These are phyloP conservation scores for Abortiporus biennis DNA, from an alignment of 1,284 basidiomycete genomes.

Conservation along the genomic window DNA sequence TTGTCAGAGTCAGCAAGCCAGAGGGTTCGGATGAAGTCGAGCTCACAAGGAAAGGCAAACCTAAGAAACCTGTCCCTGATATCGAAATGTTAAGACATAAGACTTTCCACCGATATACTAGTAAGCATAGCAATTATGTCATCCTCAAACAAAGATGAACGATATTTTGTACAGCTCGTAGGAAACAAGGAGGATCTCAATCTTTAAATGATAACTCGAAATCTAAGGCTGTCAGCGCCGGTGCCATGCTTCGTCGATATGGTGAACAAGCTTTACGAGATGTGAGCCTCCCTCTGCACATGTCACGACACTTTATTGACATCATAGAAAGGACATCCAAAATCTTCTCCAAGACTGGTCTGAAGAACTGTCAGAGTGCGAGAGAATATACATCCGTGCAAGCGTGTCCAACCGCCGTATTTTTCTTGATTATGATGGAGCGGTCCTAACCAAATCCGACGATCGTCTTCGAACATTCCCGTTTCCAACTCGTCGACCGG, in stretches of 20 bases:
- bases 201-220: conserved; percentile 90
- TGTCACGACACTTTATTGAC: conserved; percentile 3
- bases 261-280: conserved; percentile 92
- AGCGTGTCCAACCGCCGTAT: conserved; percentile 81
- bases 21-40: conserved; percentile 38
- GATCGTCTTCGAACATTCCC: conserved; percentile 83
- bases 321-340: conserved; percentile 73
- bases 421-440: conserved; percentile 83
- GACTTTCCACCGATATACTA: conserved; percentile 98
- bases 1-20: conserved; percentile 65
- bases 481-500: conserved; percentile 89
- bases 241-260: conserved; percentile 90
- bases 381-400: conserved; percentile 87
- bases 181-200: conserved; percentile 97
- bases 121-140: conserved; percentile 36
- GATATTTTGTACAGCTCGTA: conserved; percentile 58
- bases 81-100: conserved; percentile 86
- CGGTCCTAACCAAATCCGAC: conserved; percentile 62
- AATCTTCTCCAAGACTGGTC: conserved; percentile 77
- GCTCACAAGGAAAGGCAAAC: conserved; percentile 49
- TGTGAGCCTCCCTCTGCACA: conserved; percentile 36
- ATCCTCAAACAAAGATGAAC: neutral
- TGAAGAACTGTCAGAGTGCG: conserved; percentile 76
- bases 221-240: conserved; percentile 90
- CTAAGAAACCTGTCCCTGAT: conserved; percentile 55